Base-by-base conservation (phyloP, 371 early-diverging fungal genomes). In the Phascolomyces articulosus region DNA sequence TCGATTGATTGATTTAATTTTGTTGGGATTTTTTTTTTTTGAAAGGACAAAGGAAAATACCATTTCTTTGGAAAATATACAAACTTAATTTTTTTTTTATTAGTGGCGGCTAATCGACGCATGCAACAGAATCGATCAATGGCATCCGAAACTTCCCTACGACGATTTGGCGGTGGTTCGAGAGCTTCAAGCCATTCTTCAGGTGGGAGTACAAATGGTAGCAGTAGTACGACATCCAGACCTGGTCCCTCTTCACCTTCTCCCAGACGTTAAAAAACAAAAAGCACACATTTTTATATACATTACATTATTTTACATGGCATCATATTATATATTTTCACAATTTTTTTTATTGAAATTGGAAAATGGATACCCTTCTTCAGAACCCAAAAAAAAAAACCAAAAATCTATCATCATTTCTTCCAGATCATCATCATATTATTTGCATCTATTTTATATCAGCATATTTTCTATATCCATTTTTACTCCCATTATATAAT, bases 41-140 rank as follows among this genome's bases (percentile, higher is more conserved):
- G 20, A 7, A 6, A 24, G 6, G 13, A 9, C 38, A 38, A 9
- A n/a, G n/a, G n/a, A n/a, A n/a, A n/a, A n/a, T n/a, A n/a, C n/a
- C n/a, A n/a, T n/a, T n/a, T n/a, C n/a, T n/a, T n/a, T n/a, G n/a
- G 9, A 31, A 31, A 31, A 31, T 6, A 31, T 6, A 31, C 31
- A 6, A 34, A 34, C 1, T 34, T 11, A 34, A 34, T 2, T 34
- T 11, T 44, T 18, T n/a, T 44, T 13, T 41, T 65, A 20, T 40
- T 27, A 67, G 67, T 47, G 16, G 67, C 67, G 10, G 57, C 55
- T 47, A 60, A 40, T 23, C 31, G 62, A 62, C 55, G 62, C 23
- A 29, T 67, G 44, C 62, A 62, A 9, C 67, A 67, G 15, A 56
- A 44, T 62, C 57, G 67, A 23, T 55, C 59, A 9, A 48, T 48